Percentiles rank a stretch among this genome's conserved stretches.
phyloP scores from a whole-genome alignment of 331 rosid genomes.

The Acacia concinna region DNA sequence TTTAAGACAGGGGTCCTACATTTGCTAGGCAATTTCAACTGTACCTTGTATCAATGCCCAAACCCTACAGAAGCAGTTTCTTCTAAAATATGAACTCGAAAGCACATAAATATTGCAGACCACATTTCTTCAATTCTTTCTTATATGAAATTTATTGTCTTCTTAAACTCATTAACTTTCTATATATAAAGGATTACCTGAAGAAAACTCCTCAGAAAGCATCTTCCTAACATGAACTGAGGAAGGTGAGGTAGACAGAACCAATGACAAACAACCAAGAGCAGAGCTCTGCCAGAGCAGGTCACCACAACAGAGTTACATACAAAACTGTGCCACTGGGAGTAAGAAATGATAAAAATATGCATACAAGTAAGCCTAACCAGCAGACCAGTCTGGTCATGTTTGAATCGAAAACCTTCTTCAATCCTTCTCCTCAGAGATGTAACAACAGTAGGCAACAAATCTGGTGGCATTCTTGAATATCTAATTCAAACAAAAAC shows the following conservation, averaged over 20 bases:
- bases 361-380: conserved; percentile 47
- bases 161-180: neutral
- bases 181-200: conserved; percentile 47
- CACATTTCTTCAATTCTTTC: neutral
- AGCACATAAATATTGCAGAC: neutral
- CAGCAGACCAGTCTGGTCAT: conserved; percentile 73
- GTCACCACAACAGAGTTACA: conserved; percentile 20
- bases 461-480: conserved; percentile 83
- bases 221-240: conserved; percentile 63
- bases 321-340: conserved; percentile 17
- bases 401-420: conserved; percentile 66
- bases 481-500: conserved; percentile 54
- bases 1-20: neutral
- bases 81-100: neutral
- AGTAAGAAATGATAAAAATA: conserved; percentile 19
- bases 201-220: conserved; percentile 62
- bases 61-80: neutral
- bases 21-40: neutral
- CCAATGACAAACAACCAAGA: conserved; percentile 75
- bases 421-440: conserved; percentile 65
- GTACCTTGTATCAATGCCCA: neutral
- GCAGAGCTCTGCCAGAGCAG: conserved; percentile 61
- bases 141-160: neutral
- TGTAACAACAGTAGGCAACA: conserved; percentile 67
- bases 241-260: conserved; percentile 71